A percentile compares a stretch with the other conserved stretches of the same genome.
Evolutionary conservation across 2,329 filamentous ascomycete genomes (phyloP).

Genomic region (Venturia carpophila): DNA sequence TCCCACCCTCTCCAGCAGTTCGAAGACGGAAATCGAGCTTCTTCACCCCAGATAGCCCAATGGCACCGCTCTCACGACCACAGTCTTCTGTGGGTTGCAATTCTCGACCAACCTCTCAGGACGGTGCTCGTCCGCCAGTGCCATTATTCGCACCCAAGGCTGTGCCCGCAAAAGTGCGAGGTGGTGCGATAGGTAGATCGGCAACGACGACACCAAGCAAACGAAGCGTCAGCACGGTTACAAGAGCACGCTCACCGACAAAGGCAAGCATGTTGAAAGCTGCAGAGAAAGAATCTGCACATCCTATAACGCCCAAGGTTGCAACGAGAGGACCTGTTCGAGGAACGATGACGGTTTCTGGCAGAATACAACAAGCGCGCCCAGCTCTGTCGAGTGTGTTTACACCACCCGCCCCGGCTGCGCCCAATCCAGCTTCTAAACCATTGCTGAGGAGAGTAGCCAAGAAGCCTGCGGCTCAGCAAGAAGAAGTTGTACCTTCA

Average conservation of each 20-base stretch:
- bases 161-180: background rate
- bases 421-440: background rate
- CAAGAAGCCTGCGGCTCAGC: background rate
- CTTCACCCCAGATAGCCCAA: slow-evolving; percentile 56
- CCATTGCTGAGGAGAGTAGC: background rate
- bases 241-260: slow-evolving; percentile 14
- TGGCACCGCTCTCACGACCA: slow-evolving; percentile 56
- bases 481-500: slow-evolving; percentile 10
- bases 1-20: slow-evolving; percentile 66
- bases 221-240: slow-evolving; percentile 28
- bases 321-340: slow-evolving; percentile 22
- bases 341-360: slow-evolving; percentile 16
- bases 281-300: slow-evolving; percentile 19
- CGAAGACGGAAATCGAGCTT: slow-evolving; percentile 63
- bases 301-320: slow-evolving; percentile 23
- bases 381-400: slow-evolving; percentile 7
- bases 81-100: slow-evolving; percentile 50
- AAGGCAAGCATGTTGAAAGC: slow-evolving; percentile 15
- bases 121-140: slow-evolving; percentile 16
- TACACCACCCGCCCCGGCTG: background rate
- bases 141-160: slow-evolving; percentile 3
- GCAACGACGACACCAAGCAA: slow-evolving; percentile 30
- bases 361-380: slow-evolving; percentile 11
- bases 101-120: slow-evolving; percentile 28
- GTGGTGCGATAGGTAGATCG: slow-evolving; percentile 21